Percentiles rank a stretch among this genome's conserved stretches.
phyloP scores from a whole-genome alignment of 768 basidiomycete genomes.

The Nevesoporus exiguus region DNA sequence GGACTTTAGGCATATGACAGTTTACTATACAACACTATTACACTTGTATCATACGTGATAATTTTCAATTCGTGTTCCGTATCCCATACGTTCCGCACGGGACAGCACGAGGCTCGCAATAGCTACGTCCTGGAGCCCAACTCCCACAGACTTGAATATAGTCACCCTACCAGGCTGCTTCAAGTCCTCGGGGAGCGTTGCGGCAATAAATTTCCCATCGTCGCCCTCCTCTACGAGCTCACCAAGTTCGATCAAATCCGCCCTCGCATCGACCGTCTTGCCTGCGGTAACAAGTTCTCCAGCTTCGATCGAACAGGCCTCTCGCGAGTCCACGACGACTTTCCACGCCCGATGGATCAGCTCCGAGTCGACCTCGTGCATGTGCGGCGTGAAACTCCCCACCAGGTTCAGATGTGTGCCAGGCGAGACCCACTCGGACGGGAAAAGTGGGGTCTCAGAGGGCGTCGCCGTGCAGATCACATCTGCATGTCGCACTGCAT shows the following conservation, averaged over 20 bases:
- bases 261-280: constrained; percentile 38
- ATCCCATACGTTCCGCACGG: constrained; percentile 49
- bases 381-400: constrained; percentile 77
- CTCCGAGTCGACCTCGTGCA: constrained; percentile 68
- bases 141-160: constrained; percentile 86
- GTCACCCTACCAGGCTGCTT: constrained; percentile 49
- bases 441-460: constrained; percentile 66
- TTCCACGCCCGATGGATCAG: constrained; percentile 54
- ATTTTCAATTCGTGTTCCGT: constrained; percentile 47
- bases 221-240: constrained; percentile 41
- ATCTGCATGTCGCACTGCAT: constrained; percentile 17
- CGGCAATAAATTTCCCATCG: constrained; percentile 7
- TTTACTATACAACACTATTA: no score
- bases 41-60: constrained; percentile 46
- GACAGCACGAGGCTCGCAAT: constrained; percentile 69
- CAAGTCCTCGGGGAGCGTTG: constrained; percentile 12
- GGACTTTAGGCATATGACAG: no score
- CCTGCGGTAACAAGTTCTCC: constrained; percentile 67
- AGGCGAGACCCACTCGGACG: constrained; percentile 54
- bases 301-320: constrained; percentile 71
- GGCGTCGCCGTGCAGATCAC: constrained; percentile 78
- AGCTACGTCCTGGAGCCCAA: constrained; percentile 85
- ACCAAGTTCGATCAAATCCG: constrained; percentile 64
- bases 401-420: constrained; percentile 73
- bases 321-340: constrained; percentile 71